These are phyloP conservation scores for Trichosporon ovoides DNA, from an alignment of 1,284 basidiomycete genomes.

Conservation along the genomic window DNA sequence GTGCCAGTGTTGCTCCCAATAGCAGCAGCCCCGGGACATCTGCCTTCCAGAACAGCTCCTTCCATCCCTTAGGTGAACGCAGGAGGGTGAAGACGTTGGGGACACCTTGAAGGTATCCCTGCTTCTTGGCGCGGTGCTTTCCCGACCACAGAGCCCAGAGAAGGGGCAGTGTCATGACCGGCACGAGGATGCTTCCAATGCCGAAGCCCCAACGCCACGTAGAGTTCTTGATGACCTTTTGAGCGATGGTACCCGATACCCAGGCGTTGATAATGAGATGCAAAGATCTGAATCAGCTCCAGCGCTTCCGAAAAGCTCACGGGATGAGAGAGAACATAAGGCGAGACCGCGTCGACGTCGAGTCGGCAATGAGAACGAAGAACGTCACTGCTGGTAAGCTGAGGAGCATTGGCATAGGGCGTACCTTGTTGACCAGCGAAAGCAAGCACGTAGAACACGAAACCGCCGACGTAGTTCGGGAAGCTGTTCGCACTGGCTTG, in stretches of 20 bases:
- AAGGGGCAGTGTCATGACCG: constrained; percentile 23
- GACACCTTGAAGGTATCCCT: constrained; percentile 33
- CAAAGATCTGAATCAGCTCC: constrained; percentile 43
- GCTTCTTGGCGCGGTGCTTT: constrained; percentile 33
- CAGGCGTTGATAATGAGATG: constrained; percentile 46
- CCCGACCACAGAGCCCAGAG: constrained; percentile 41
- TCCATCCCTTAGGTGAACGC: background rate
- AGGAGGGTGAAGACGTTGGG: constrained; percentile 26
- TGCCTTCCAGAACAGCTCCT: constrained; percentile 46
- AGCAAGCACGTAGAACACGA: constrained; percentile 37
- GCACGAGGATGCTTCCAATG: constrained; percentile 32
- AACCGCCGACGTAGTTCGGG: constrained; percentile 29
- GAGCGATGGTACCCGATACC: constrained; percentile 47
- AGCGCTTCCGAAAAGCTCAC: constrained; percentile 32
- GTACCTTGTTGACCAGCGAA: constrained; percentile 20
- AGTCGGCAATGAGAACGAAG: constrained; percentile 54
- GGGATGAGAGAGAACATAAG: constrained; percentile 55
- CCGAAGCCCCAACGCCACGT: constrained; percentile 57
- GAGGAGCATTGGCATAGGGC: background rate
- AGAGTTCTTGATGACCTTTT: background rate
- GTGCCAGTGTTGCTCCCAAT: constrained; percentile 14
- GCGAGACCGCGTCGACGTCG: constrained; percentile 67
- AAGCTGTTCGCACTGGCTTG: constrained; percentile 31
- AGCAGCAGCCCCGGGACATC: constrained; percentile 47
- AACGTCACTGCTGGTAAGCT: constrained; percentile 6